Evolutionary conservation across 2,329 filamentous ascomycete genomes (phyloP), one percentile per base, ranked within the genome.

Genomic region (Microdochium trichocladiopsis): DNA sequence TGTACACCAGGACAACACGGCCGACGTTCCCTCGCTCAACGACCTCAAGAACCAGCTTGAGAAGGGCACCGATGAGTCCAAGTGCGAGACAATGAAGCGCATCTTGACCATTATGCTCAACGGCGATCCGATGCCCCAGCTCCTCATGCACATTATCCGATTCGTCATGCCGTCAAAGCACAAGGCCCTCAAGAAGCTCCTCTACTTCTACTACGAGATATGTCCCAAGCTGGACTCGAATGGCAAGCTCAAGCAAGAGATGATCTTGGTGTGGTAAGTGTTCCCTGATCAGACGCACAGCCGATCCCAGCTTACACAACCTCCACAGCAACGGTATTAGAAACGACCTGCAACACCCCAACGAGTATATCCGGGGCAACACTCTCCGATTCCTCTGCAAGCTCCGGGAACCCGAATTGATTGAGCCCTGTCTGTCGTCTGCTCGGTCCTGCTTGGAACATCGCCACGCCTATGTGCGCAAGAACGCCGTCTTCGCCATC

Each of bases 141-240:
- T 99, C 21, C 84, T 99, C 62, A 99, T 99, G 94, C 94, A 97
- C 76, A 99, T 99, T 66, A 99, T 99, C 71, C 90, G 94, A 69
- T 99, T 99, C 69, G 92, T 99, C 63, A 99, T 99, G 94, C 94
- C 94, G 14, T 96, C 91, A 57, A 96, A 95, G 77, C 90, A 88
- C 72, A 99, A 99, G 76, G 78, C 87, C 43, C 78, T 99, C 64
- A 99, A 99, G 83, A 99, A 99, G 78, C 81, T 99, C 56, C 82
- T 99, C 52, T 99, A 99, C 75, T 94, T 99, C 72, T 99, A 99
- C 77, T 96, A 97, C 69, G 94, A 99, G 74, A 94, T 97, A 69
- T 97, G 94, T 70, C 94, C 93, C 41, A 99, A 99, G 76, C 85
- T 91, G 53, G 94, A 99, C 71, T 79, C 86, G 51, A 86, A 79